phyloP scores from a whole-genome alignment of 495 filamentous ascomycete genomes.

The Aspergillus sclerotioniger region DNA sequence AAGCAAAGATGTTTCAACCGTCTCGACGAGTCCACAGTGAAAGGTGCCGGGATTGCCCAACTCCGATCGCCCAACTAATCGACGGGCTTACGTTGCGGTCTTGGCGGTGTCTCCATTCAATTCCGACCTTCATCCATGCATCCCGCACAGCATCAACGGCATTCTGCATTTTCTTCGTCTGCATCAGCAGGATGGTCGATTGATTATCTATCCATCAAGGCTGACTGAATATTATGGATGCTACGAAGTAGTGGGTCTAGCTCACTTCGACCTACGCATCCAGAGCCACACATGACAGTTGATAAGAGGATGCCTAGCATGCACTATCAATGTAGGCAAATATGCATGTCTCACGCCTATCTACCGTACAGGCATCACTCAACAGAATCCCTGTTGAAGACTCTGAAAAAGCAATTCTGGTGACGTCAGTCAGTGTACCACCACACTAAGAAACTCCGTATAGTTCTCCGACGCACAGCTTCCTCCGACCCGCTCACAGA shows the following conservation, averaged over 20 bases:
- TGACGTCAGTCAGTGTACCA: neutral
- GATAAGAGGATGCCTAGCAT: neutral
- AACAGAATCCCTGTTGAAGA: neutral
- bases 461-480: neutral
- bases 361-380: neutral
- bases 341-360: neutral
- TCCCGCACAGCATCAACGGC: neutral
- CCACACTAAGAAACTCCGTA: neutral
- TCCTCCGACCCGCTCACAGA: conserved; percentile 17
- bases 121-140: neutral
- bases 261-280: neutral
- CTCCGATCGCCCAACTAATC: neutral
- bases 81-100: neutral
- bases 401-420: neutral
- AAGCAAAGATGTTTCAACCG: too few relatives aligned
- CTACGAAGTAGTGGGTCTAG: neutral
- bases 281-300: neutral
- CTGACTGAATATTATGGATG: neutral
- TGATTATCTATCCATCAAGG: neutral
- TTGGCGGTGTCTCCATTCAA: neutral
- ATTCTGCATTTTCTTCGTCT: neutral
- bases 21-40: too few relatives aligned
- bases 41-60: too few relatives aligned
- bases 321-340: neutral
- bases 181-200: neutral